Evolutionary conservation across 495 filamentous ascomycete species (phyloP).

Genomic region (Xanthoparmelia taractica): DNA sequence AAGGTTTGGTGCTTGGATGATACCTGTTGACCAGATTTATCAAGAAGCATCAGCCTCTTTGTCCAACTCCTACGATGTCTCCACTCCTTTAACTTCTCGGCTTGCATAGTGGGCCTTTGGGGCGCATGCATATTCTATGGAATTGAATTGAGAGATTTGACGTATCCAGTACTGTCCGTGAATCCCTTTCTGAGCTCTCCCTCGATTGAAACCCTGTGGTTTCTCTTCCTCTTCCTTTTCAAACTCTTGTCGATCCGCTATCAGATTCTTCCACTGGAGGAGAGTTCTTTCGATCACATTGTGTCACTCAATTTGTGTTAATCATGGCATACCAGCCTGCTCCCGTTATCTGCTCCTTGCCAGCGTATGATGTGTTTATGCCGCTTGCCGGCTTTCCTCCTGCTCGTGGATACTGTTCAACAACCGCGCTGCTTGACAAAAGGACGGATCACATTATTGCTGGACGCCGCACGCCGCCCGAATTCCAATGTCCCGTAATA

Average conservation of each 20-base stretch:
- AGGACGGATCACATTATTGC: background rate
- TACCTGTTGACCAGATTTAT: too few relatives aligned
- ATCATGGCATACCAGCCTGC: background rate
- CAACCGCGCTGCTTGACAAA: background rate
- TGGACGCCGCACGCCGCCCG: background rate
- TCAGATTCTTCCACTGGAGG: background rate
- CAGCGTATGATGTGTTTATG: background rate
- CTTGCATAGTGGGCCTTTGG: background rate
- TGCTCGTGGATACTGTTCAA: conserved; percentile 4
- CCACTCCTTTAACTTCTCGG: background rate
- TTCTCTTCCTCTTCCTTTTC: background rate
- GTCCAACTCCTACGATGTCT: background rate
- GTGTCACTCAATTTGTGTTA: background rate
- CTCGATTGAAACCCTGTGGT: background rate
- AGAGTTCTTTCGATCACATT: background rate
- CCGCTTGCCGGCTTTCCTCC: background rate
- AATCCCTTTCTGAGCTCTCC: background rate
- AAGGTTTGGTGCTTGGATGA: too few relatives aligned
- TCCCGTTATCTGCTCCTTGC: background rate
- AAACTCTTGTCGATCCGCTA: background rate
- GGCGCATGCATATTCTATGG: background rate
- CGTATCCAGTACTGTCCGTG: background rate
- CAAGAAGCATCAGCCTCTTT: too few relatives aligned
- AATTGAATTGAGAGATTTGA: background rate
- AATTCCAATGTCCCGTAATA: background rate